Conservation (phyloP, 371 early-diverging fungal species). For the Apophysomyces trapeziformis region DNA sequence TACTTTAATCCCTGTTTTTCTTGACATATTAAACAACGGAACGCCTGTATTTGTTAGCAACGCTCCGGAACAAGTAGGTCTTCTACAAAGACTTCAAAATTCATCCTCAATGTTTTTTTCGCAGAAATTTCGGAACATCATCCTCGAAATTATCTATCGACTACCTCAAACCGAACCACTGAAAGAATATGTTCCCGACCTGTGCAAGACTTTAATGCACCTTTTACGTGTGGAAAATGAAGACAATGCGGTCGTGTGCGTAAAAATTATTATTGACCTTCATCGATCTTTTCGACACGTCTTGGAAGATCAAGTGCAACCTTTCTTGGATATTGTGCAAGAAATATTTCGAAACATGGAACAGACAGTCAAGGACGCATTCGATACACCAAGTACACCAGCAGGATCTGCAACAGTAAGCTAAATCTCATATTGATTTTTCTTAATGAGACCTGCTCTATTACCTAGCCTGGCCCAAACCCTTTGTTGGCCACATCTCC, state of each 20-base stretch:
- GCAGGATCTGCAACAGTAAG: slow-evolving; percentile 58
- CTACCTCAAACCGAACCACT: slow-evolving; percentile 87
- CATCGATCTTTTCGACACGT: slow-evolving; percentile 83
- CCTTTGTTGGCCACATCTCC: slow-evolving; percentile 67
- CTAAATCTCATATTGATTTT: slow-evolving; percentile 14
- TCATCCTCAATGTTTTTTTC: neutral
- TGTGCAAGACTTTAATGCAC: slow-evolving; percentile 72
- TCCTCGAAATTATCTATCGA: slow-evolving; percentile 92
- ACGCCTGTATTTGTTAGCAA: slow-evolving; percentile 82
- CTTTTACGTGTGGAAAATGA: slow-evolving; percentile 92
- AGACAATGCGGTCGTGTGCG: slow-evolving; percentile 91
- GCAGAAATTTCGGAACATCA: slow-evolving; percentile 90
- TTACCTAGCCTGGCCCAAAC: slow-evolving; percentile 56
- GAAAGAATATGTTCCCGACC: slow-evolving; percentile 61
- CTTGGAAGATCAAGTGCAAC: slow-evolving; percentile 86
- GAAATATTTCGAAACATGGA: slow-evolving; percentile 93
- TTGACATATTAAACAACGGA: slow-evolving; percentile 74
- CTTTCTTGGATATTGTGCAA: slow-evolving; percentile 89
- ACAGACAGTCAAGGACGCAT: slow-evolving; percentile 79
- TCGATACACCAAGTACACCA: slow-evolving; percentile 71
- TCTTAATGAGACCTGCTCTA: slow-evolving; percentile 16
- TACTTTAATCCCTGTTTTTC: slow-evolving; percentile 83
- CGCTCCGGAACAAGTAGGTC: slow-evolving; percentile 81
- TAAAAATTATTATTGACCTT: slow-evolving; percentile 94
- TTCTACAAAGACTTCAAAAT: neutral